Evolutionary conservation across 2,329 filamentous ascomycete species (phyloP), one percentile per base, ranked within the genome.

Genomic region (Hypoxylon rubiginosum): DNA sequence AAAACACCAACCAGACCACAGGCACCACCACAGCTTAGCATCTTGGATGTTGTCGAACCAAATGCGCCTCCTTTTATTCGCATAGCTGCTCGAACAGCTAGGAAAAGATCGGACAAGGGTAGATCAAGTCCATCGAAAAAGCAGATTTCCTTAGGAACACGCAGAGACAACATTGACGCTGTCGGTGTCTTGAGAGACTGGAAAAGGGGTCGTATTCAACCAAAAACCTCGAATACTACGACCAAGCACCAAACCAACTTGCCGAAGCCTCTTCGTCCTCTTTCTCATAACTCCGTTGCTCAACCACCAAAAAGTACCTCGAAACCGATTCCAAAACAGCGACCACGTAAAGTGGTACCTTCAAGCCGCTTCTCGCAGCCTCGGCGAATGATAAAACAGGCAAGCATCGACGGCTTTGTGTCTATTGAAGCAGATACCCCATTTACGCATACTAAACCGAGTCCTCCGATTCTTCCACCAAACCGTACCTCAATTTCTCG

Each of bases 91-190:
- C 86, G 89, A 15, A 82, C 86, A 56, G 87, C 83, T 3, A 84
- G 79, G 58, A 80, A 76, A 55, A 82, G 81, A 34, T 72, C 67
- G 26, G 81, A 82, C 11, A 79, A 84, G 67, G 88, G 88, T 15
- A 85, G 85, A 72, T 81, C 84, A 6, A 89, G 83, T 58, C 87
- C 87, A 1, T 78, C 78, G 0, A 80, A 73, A 46, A 91, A 91
- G 72, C 75, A 79, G n/a, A 88, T 91, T 64, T 82, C 84, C 60
- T 79, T 91, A n/a, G 87, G 86, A 21, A 88, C 82, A 30, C 83
- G 87, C n/a, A 79, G 80, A 68, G 89, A 91, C 71, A 87, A 89
- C 64, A 67, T 87, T 17, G 88, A 90, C 73, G 88, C 83, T 1
- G 78, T 83, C 9, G 81, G 81, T 7, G 80, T 86, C 9, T 76